Base-by-base conservation (phyloP, 2,329 filamentous ascomycete species). In the Pyricularia sp. region DNA sequence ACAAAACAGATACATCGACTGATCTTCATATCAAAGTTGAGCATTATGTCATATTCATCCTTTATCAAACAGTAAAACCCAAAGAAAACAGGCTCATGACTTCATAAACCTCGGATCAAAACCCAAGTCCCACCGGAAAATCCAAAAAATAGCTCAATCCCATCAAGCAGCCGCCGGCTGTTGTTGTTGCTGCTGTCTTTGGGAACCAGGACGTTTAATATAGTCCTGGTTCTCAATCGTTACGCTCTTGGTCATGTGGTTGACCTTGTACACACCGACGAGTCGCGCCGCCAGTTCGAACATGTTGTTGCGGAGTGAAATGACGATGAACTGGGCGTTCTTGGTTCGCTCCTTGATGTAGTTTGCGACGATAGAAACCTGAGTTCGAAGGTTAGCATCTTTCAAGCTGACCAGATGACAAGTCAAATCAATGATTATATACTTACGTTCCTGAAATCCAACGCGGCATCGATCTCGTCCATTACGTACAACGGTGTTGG, bases 341-440 rank as follows among this genome's bases (percentile, higher is more conserved):
- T 97, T 98, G 70, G 95, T 99, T 68, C 95, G 87, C 82, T 99
- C 95, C 82, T 97, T 98, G 85, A 99, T 99, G 79, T 99, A 99
- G 75, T 93, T 95, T 70, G 95, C 95, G 64, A 99, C 95, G 76
- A 99, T 99, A 1, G 93, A 97, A 59, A 98, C 92, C 92, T 94
- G 74, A 17, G 3, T 28, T 4, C 33, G 55, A 12, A 11, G 1
- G 33, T 50, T 28, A 50, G 20, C n/a, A 20, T 36, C 3, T 7
- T 30, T 50, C 14, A 58, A 63, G n/a, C 6, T 50, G 58, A 14
- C 25, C n/a, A 61, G 14, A 1, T 10, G 61, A 31, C 69, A 31
- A 65, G 42, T 7, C 12, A 20, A 26, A 23, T 28, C 17, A 14
- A 6, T 17, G 31, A 68, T 61, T 59, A 42, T 65, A 12, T 64